phyloP scores from a whole-genome alignment of 129 eudicot genomes.

The Dittrichia graveolens region DNA sequence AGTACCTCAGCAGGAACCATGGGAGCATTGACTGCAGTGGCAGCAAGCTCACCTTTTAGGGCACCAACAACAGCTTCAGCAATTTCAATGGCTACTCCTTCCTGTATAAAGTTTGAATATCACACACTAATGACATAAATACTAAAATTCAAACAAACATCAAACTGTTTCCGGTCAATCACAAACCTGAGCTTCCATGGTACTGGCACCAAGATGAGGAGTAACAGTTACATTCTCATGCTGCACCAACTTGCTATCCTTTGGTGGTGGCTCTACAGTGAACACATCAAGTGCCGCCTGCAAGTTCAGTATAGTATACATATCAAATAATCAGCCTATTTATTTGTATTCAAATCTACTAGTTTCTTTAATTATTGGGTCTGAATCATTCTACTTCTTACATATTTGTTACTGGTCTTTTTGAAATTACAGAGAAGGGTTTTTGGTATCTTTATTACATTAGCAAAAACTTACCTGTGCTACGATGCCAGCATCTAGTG shows the following conservation, averaged over 20 bases:
- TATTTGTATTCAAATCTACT: no score
- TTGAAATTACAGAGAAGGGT: no score
- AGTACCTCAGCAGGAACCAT: slow-evolving; percentile 99
- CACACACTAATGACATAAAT: not conserved
- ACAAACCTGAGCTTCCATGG: slow-evolving; percentile 97
- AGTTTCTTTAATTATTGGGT: no score
- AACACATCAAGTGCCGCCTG: slow-evolving; percentile 99
- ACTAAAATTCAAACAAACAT: not conserved
- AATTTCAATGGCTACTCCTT: slow-evolving; percentile 98
- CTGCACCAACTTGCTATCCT: slow-evolving; percentile 82
- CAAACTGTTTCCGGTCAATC: not conserved
- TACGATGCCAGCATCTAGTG: slow-evolving; percentile 92
- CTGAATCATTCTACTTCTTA: no score
- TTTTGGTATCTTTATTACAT: not conserved
- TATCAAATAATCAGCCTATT: no score
- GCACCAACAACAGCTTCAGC: slow-evolving; percentile 99
- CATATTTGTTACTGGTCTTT: no score
- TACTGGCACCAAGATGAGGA: slow-evolving; percentile 99
- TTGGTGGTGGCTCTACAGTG: slow-evolving; percentile 93
- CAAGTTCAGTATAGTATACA: slow-evolving; percentile 12
- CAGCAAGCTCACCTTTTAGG: slow-evolving; percentile 91
- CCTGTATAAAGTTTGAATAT: slow-evolving; percentile 48
- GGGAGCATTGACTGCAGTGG: slow-evolving; percentile 99
- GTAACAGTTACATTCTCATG: slow-evolving; percentile 91
- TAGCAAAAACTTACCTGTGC: slow-evolving; percentile 63